Evolutionary conservation across 192 early-diverging fungal species (phyloP).

Genomic region (Mortierella claussenii): DNA sequence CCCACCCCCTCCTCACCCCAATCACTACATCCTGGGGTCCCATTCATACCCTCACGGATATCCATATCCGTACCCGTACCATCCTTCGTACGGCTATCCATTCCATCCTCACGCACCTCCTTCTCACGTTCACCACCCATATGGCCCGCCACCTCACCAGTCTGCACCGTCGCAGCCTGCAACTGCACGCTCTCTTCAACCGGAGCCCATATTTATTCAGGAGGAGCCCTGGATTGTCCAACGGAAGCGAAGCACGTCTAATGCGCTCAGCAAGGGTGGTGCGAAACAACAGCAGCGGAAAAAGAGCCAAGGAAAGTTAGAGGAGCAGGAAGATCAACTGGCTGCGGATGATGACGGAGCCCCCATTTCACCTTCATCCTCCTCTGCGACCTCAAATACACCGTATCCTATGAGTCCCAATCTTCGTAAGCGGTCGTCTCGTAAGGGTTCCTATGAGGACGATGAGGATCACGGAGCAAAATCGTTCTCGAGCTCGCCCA

Average conservation of each 20-base stretch:
- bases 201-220: conserved; percentile 53
- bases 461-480: neutral
- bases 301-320: conserved; percentile 16
- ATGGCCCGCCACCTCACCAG: conserved; percentile 9
- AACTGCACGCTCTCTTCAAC: conserved; percentile 1
- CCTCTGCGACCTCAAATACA: conserved; percentile 15
- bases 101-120: conserved; percentile 26
- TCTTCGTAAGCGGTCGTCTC: conserved; percentile 13
- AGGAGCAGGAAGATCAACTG: conserved; percentile 7
- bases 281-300: conserved; percentile 12
- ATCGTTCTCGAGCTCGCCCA: neutral
- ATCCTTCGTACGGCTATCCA: conserved; percentile 47
- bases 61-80: conserved; percentile 45
- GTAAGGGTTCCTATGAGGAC: conserved; percentile 1
- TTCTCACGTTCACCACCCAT: conserved; percentile 24
- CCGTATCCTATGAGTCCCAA: conserved; percentile 12
- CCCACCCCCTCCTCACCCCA: conserved; percentile 25
- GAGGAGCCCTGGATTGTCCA: conserved; percentile 50
- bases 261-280: neutral
- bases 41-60: conserved; percentile 40
- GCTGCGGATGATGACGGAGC: neutral
- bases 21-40: conserved; percentile 25
- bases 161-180: conserved; percentile 4
- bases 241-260: conserved; percentile 29
- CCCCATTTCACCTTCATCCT: conserved; percentile 26